A percentile compares a stretch with the other conserved stretches of the same genome.
phyloP scores from a whole-genome alignment of 2,329 filamentous ascomycete species.

The Monilinia fructicola region DNA sequence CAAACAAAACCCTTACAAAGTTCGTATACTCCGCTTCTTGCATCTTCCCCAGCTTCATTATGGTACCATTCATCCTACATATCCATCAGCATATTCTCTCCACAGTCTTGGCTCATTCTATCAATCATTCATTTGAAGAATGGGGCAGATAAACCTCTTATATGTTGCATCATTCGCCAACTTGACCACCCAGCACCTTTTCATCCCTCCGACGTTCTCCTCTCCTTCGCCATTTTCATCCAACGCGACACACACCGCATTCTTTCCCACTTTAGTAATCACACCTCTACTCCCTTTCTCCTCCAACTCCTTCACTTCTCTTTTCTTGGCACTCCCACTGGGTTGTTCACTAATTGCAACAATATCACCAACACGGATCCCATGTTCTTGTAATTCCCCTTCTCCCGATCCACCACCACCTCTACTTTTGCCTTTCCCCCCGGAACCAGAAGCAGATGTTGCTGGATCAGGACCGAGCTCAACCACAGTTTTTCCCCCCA shows the following conservation, averaged over 20 bases:
- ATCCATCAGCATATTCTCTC: constrained; percentile 31
- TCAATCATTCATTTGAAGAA: not conserved
- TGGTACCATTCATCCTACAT: constrained; percentile 61
- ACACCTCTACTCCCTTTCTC: constrained; percentile 69
- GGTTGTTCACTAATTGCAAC: constrained; percentile 75
- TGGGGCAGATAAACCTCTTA: constrained; percentile 40
- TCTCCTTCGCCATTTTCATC: constrained; percentile 59
- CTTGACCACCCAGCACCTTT: constrained; percentile 63
- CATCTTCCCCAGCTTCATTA: constrained; percentile 61
- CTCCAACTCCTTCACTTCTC: constrained; percentile 71
- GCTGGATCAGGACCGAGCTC: constrained; percentile 77
- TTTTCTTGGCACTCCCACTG: constrained; percentile 56
- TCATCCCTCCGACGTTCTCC: constrained; percentile 41
- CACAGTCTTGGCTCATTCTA: not conserved
- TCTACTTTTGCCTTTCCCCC: constrained; percentile 16
- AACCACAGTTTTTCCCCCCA: constrained; percentile 87
- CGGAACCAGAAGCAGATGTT: constrained; percentile 40
- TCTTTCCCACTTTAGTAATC: constrained; percentile 61
- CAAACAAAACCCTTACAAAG: constrained; percentile 64
- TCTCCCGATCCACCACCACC: constrained; percentile 44
- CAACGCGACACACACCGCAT: constrained; percentile 63
- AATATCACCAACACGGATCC: constrained; percentile 74
- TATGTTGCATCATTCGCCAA: constrained; percentile 68
- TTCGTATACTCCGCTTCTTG: constrained; percentile 55
- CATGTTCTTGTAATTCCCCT: constrained; percentile 69